These are phyloP conservation scores for Hemisphaericaspora lyxosophila DNA, from an alignment of 1,139 yeast species.

Conservation along the genomic window DNA sequence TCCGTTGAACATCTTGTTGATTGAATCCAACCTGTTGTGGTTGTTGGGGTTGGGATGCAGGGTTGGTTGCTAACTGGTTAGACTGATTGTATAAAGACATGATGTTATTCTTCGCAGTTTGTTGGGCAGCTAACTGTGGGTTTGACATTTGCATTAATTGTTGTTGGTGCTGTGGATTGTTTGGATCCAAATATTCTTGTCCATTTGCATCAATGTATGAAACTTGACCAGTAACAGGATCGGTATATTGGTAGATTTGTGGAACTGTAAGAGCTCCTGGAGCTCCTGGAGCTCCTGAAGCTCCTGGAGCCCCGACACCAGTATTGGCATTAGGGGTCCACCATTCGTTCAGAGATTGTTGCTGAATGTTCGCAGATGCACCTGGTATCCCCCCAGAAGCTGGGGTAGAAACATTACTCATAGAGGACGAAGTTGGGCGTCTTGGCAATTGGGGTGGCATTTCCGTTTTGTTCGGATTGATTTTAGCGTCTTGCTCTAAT, in stretches of 20 bases:
- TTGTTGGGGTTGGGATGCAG: constrained; percentile 22
- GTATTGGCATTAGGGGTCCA: constrained; percentile 22
- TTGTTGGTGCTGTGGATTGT: constrained; percentile 54
- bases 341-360: constrained; percentile 23
- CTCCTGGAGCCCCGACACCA: constrained; percentile 10
- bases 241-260: constrained; percentile 59
- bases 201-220: constrained; percentile 60
- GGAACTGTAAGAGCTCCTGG: constrained; percentile 26
- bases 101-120: constrained; percentile 43
- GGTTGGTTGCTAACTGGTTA: constrained; percentile 26
- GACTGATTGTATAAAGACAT: constrained; percentile 44
- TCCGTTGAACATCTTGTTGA: background rate
- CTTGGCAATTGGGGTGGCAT: constrained; percentile 48
- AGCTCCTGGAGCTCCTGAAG: constrained; percentile 11
- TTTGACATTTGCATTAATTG: constrained; percentile 44
- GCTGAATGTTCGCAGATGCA: constrained; percentile 10
- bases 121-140: constrained; percentile 45
- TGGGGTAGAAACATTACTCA: constrained; percentile 4
- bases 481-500: constrained; percentile 39
- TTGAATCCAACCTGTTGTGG: constrained; percentile 14
- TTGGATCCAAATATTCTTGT: constrained; percentile 58
- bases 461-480: constrained; percentile 39
- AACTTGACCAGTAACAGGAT: constrained; percentile 60
- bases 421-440: constrained; percentile 30
- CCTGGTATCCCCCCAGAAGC: constrained; percentile 13